Evolutionary conservation across 306 rosid genomes (phyloP), one percentile per base, ranked within the genome.

Genomic region (Vicia villosa): DNA sequence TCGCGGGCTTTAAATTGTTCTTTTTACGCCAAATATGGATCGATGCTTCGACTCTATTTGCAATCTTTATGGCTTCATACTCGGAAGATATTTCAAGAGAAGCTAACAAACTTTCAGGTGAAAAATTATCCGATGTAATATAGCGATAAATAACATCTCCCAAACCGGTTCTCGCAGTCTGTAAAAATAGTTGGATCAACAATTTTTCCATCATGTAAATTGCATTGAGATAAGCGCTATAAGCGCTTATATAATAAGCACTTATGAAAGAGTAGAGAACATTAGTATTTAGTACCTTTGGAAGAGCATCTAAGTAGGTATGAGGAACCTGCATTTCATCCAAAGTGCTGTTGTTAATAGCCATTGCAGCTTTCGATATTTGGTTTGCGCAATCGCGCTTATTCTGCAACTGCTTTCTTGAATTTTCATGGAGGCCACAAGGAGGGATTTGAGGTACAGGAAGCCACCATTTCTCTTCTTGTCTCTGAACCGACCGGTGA

Each of bases 401-500:
- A 81, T 94, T 88, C 73, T 90, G 97, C 86, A 94, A 24, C 47
- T 86, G 83, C 77, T 81, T 90, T 62, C 94, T 85, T 8, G 88
- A 68, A 21, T 85, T 54, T 58, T 93, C 94, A 37, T 70, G 81
- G 62, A 93, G 90, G 47, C 98, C 98, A 12, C 83, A 84, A 4
- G 91, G 84, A 72, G 98, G 96, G 10, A 90, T 90, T 66, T 88
- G 90, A 42, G 97, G 97, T 6, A 88, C 96, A 24, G 98, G 98
- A 19, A 93, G 88, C 98, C 98, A 93, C 98, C 98, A 93, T 69
- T 90, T 93, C 63, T 87, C 98, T 75, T 93, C 97, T 74, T 86
- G 96, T 15, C 96, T 81, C 74, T 85, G 86, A 63, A 91, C 82
- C 0, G 83, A 77, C 82, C 76, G 77, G 24, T 74, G 75, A 28